phyloP scores from a whole-genome alignment of 805 yeast species.

The Saturnispora ahearnii region DNA sequence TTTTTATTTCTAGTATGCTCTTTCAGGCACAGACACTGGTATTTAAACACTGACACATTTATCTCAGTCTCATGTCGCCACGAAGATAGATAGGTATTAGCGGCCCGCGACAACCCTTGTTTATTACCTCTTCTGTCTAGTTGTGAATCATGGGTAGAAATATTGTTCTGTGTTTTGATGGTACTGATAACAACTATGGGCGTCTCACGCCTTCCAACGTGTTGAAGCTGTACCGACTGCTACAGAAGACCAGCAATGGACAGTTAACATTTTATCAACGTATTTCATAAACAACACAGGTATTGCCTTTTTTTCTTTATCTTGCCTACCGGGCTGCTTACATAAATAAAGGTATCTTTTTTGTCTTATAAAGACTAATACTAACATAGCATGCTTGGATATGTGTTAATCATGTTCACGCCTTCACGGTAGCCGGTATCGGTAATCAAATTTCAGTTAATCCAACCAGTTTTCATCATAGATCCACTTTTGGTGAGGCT shows the following conservation, averaged over 20 bases:
- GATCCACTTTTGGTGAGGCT: constrained; percentile 1
- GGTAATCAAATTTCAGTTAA: constrained; percentile 44
- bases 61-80: too few relatives aligned
- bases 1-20: not conserved
- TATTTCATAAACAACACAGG: too few relatives aligned
- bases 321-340: too few relatives aligned
- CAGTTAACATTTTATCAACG: too few relatives aligned
- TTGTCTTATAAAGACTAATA: too few relatives aligned
- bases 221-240: too few relatives aligned
- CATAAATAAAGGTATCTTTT: too few relatives aligned
- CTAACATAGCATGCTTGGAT: too few relatives aligned
- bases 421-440: constrained; percentile 38
- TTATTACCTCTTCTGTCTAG: not conserved
- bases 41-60: not conserved
- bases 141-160: not conserved
- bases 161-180: not conserved
- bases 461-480: constrained; percentile 14
- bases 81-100: not conserved
- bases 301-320: too few relatives aligned
- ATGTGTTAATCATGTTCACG: too few relatives aligned
- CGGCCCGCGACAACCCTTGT: not conserved
- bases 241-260: too few relatives aligned
- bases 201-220: too few relatives aligned
- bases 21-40: not conserved
- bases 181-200: not conserved